Evolutionary conservation across 805 yeast genomes (phyloP).

Genomic region (Wickerhamiella cacticola): DNA sequence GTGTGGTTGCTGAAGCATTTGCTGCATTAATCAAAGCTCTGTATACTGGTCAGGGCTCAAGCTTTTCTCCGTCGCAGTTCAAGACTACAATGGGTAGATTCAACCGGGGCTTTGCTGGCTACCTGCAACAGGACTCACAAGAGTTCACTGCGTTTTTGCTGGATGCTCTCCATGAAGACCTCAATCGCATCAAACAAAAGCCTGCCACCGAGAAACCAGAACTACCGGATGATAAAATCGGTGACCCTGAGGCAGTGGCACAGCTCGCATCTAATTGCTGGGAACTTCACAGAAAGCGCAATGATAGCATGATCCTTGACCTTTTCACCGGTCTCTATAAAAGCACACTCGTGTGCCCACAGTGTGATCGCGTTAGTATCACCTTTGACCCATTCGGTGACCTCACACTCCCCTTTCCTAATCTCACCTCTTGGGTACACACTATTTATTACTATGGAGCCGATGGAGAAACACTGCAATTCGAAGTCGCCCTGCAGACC

Average conservation of each 20-base stretch:
- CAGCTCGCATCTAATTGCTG: constrained; percentile 64
- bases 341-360: constrained; percentile 82
- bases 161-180: constrained; percentile 85
- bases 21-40: constrained; percentile 52
- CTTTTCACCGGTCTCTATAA: constrained; percentile 84
- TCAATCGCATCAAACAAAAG: constrained; percentile 68
- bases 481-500: constrained; percentile 65
- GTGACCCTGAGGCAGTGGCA: constrained; percentile 39
- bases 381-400: constrained; percentile 94
- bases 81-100: constrained; percentile 66
- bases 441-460: constrained; percentile 53
- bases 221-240: constrained; percentile 45
- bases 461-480: constrained; percentile 35
- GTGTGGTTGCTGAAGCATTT: constrained; percentile 69
- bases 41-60: constrained; percentile 30
- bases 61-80: constrained; percentile 60
- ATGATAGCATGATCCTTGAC: constrained; percentile 75
- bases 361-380: constrained; percentile 61
- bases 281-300: constrained; percentile 65
- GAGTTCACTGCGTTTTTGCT: constrained; percentile 79
- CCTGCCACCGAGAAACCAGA: constrained; percentile 89
- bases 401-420: constrained; percentile 78
- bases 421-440: constrained; percentile 58
- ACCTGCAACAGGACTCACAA: constrained; percentile 86
- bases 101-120: constrained; percentile 67